Evolutionary conservation across 441 rosid species (phyloP).

Genomic region (Populus trichocarpa): DNA sequence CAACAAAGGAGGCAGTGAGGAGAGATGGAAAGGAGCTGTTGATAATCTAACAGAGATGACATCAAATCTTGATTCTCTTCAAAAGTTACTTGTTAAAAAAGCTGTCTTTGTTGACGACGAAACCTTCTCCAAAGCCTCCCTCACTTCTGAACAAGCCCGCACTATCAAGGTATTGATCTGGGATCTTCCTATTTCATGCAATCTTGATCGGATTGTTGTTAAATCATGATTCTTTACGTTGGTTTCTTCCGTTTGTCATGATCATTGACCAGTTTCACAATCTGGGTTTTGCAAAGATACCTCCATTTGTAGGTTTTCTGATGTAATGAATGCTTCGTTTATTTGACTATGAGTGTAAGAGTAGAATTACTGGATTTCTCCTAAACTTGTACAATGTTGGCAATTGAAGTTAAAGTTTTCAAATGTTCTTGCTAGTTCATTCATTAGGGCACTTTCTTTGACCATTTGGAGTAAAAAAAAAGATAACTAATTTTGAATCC

Average conservation of each 20-base stretch:
- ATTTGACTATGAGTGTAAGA: background rate
- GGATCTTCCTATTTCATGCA: background rate
- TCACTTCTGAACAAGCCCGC: conserved; percentile 84
- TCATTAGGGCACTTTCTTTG: background rate
- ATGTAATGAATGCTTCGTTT: background rate
- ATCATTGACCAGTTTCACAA: background rate
- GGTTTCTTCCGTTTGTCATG: background rate
- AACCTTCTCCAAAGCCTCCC: conserved; percentile 78
- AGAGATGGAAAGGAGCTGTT: conserved; percentile 88
- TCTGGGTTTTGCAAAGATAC: background rate
- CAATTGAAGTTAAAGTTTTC: background rate
- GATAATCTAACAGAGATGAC: conserved; percentile 78
- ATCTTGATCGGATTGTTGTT: background rate
- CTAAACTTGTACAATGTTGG: background rate
- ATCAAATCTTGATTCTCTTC: conserved; percentile 78
- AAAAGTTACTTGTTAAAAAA: conserved; percentile 74
- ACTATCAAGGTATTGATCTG: conserved; percentile 60
- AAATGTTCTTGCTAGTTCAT: background rate
- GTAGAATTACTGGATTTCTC: background rate
- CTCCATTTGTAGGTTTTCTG: background rate
- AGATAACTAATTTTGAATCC: background rate
- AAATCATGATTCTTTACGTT: background rate
- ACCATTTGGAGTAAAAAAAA: background rate
- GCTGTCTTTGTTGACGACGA: conserved; percentile 94
- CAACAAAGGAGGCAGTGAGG: conserved; percentile 60